Base-by-base conservation (phyloP, 1,284 basidiomycete genomes). In the Bjerkandera adusta region DNA sequence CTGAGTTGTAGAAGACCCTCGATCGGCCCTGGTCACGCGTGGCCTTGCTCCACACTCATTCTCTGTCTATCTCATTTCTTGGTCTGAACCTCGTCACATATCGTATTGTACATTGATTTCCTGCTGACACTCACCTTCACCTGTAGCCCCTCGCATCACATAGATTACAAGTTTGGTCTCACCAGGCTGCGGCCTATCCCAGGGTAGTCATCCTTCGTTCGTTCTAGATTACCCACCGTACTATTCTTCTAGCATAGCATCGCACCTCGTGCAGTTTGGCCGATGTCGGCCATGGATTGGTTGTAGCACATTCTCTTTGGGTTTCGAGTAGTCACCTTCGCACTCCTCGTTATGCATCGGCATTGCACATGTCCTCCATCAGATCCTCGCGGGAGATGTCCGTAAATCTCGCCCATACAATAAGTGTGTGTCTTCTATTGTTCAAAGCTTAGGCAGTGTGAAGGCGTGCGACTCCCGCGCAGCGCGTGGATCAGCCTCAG, bases 81-180 rank as follows among this genome's bases (percentile, higher is more conserved):
- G 18, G 32, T n/a, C 5, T 16, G 21, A 22, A 7, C 22, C 37
- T 35, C 16, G 30, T 18, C 43, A 2, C 24, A 4, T 41, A 33
- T 33, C 38, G 24, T 49, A 45, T 49, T 49, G 47, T 49, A 49
- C 47, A 49, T 38, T 45, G 47, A 35, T 37, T 38, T 45, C 21
- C 15, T 25, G 24, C 41, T 18, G 22, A 8, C 21, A 15, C 35
- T 30, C 42, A 37, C 21, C 36, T 49, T 49, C 47, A 44, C 24
- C 27, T 49, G 47, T 49, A 49, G 47, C 47, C 43, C 43, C 26
- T 3, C 16, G 7, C 18, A 34, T 20, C 33, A 10, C 16, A 15
- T 42, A 42, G 27, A 35, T 13, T 35, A 12, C 26, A 30, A 18
- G 6, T 22, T 43, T 21, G 15, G 30, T 43, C 41, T 18, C 35